Conservation (phyloP, 2,329 filamentous ascomycete species). For the Trichoderma sp. region DNA sequence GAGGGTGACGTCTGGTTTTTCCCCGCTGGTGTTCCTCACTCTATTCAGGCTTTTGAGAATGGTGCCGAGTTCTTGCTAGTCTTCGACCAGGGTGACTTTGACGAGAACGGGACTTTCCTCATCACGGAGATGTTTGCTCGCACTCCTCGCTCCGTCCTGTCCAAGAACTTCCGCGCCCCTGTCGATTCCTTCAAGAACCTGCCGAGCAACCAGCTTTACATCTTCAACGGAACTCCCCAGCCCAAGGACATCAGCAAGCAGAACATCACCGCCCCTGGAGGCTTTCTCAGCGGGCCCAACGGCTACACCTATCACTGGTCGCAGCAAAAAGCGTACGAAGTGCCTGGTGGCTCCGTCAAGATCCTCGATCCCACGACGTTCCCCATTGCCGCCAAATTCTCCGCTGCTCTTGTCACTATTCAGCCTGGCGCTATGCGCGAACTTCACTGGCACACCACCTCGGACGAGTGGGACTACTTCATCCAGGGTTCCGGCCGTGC, state of each 20-base stretch:
- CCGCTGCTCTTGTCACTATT: slow-evolving; percentile 59
- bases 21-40: slow-evolving; percentile 53
- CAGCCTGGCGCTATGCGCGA: slow-evolving; percentile 66
- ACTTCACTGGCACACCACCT: slow-evolving; percentile 64
- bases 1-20: slow-evolving; percentile 60
- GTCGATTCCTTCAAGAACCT: slow-evolving; percentile 52
- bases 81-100: slow-evolving; percentile 61
- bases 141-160: slow-evolving; percentile 55
- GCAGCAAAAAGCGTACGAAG: slow-evolving; percentile 52
- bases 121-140: slow-evolving; percentile 56
- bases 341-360: slow-evolving; percentile 61
- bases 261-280: slow-evolving; percentile 51
- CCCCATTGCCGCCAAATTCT: slow-evolving; percentile 58
- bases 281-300: slow-evolving; percentile 43
- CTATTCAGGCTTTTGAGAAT: slow-evolving; percentile 56
- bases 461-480: slow-evolving; percentile 65
- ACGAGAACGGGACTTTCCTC: slow-evolving; percentile 62
- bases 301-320: slow-evolving; percentile 57
- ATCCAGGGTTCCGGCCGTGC: slow-evolving; percentile 57
- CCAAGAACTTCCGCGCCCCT: slow-evolving; percentile 57
- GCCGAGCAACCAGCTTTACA: slow-evolving; percentile 52
- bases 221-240: slow-evolving; percentile 55
- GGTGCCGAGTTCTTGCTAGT: slow-evolving; percentile 62
- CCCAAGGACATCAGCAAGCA: slow-evolving; percentile 50
- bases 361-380: slow-evolving; percentile 61